These are phyloP conservation scores for Tulasnella sp. DNA, from an alignment of 768 basidiomycete species.

Conservation along the genomic window DNA sequence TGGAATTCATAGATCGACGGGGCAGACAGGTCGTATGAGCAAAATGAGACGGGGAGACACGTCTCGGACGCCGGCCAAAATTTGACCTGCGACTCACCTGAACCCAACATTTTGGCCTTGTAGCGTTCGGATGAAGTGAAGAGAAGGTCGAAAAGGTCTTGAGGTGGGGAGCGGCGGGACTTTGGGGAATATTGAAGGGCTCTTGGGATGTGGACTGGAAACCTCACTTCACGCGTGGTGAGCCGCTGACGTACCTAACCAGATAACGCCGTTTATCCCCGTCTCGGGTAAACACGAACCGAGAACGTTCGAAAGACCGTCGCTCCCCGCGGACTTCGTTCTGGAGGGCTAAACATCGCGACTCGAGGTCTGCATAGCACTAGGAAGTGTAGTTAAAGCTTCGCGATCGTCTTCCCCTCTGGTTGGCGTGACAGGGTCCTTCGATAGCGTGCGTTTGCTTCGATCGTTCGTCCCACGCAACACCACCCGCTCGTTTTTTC, in stretches of 20 bases:
- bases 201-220: not conserved
- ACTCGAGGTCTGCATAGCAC: not conserved
- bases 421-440: not conserved
- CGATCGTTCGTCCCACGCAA: not conserved
- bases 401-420: not conserved
- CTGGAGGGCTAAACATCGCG: not conserved
- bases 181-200: not conserved
- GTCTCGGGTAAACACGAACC: not conserved
- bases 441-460: not conserved
- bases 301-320: not conserved
- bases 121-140: not conserved
- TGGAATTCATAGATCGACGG: slow-evolving; percentile 34
- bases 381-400: not conserved
- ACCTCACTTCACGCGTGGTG: not conserved
- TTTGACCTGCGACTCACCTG: not conserved
- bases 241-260: not conserved
- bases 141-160: not conserved
- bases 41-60: not conserved
- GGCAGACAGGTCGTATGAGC: not conserved
- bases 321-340: not conserved
- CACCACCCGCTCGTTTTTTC: not conserved
- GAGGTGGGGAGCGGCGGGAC: not conserved
- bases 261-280: not conserved
- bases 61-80: not conserved
- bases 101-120: not conserved